Evolutionary conservation across 2,329 filamentous ascomycete genomes (phyloP).

Genomic region (Sclerotinia sclerotiorum): DNA sequence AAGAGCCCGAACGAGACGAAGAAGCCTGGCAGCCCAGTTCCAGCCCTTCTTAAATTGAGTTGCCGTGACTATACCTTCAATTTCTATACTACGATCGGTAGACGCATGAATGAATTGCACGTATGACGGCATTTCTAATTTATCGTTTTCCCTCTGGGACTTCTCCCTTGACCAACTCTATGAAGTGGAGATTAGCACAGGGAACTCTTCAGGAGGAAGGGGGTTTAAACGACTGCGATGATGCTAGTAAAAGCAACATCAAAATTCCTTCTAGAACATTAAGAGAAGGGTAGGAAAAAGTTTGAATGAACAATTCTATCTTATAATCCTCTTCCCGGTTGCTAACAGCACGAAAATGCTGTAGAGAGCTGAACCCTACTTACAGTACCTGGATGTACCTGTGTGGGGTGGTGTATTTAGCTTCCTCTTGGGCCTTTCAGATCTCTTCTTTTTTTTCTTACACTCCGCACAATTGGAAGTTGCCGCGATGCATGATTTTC

Average conservation of each 20-base stretch:
- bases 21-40: slow-evolving; percentile 12
- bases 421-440: background rate
- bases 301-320: slow-evolving; percentile 9
- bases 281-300: background rate
- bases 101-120: slow-evolving; percentile 30
- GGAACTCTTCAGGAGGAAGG: slow-evolving; percentile 16
- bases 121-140: slow-evolving; percentile 32
- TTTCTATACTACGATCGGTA: slow-evolving; percentile 6
- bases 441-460: background rate
- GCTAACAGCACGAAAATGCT: background rate
- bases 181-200: slow-evolving; percentile 14
- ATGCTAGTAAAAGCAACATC: slow-evolving; percentile 3
- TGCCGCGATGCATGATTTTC: background rate
- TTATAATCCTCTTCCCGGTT: background rate
- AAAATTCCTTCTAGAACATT: slow-evolving; percentile 12
- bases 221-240: slow-evolving; percentile 1
- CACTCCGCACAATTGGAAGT: background rate
- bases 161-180: background rate
- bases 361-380: slow-evolving; percentile 3
- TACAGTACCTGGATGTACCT: slow-evolving; percentile 16
- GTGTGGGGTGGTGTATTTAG: slow-evolving; percentile 10
- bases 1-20: slow-evolving; percentile 16
- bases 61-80: slow-evolving; percentile 9
- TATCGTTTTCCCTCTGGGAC: slow-evolving; percentile 20
- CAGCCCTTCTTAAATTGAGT: slow-evolving; percentile 7